Evolutionary conservation across 345 rosid genomes (phyloP).

Genomic region (Lepidium didymum): DNA sequence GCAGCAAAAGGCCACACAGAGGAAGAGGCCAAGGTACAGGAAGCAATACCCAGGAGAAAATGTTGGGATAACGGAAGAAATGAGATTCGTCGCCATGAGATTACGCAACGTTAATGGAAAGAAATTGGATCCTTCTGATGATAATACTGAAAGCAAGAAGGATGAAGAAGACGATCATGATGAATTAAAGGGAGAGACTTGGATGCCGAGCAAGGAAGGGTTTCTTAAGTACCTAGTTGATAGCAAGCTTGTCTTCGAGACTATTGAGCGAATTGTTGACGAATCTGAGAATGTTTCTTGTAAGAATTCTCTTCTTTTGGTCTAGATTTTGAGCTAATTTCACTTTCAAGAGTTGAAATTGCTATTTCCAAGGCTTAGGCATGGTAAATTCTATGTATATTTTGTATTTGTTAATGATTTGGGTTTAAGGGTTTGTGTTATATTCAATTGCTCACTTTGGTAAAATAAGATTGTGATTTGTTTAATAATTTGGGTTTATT

Average conservation of each 20-base stretch:
- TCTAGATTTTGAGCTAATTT: background rate
- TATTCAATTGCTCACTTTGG: no score
- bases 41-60: slow-evolving; percentile 77
- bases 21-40: slow-evolving; percentile 62
- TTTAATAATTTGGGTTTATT: background rate
- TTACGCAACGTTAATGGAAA: slow-evolving; percentile 71
- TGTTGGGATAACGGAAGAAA: slow-evolving; percentile 81
- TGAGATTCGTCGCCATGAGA: slow-evolving; percentile 93
- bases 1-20: slow-evolving; percentile 23
- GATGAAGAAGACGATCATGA: slow-evolving; percentile 14
- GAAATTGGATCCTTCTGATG: slow-evolving; percentile 19
- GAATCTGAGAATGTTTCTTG: slow-evolving; percentile 76
- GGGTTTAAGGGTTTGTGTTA: background rate
- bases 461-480: background rate
- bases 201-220: slow-evolving; percentile 69
- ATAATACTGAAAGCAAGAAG: slow-evolving; percentile 7
- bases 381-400: background rate
- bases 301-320: slow-evolving; percentile 27
- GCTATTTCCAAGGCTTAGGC: background rate
- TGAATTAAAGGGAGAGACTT: slow-evolving; percentile 28
- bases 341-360: background rate
- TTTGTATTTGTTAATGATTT: background rate
- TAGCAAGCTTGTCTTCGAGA: slow-evolving; percentile 65
- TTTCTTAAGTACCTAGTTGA: slow-evolving; percentile 67
- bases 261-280: slow-evolving; percentile 69